phyloP scores from a whole-genome alignment of 129 eudicot species.

The Artemisia tridentata region DNA sequence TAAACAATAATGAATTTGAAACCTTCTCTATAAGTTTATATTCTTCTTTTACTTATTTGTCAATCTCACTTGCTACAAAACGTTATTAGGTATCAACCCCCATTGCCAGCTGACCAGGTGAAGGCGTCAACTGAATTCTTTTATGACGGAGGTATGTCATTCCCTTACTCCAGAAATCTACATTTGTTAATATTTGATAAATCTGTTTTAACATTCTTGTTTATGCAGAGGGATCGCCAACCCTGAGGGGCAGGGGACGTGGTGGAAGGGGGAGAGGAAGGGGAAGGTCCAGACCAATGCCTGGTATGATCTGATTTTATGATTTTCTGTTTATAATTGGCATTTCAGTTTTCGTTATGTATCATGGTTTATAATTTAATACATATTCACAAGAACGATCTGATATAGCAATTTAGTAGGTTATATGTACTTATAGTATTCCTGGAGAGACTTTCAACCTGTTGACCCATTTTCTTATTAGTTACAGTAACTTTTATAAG shows the following conservation, averaged over 20 bases:
- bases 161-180: not conserved
- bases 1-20: not conserved
- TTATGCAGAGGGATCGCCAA: slow-evolving; percentile 70
- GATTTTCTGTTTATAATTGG: not conserved
- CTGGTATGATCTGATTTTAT: slow-evolving; percentile 38
- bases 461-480: too few species aligned
- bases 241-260: slow-evolving; percentile 78
- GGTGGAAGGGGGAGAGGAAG: slow-evolving; percentile 85
- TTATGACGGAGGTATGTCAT: slow-evolving; percentile 64
- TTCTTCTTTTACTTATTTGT: not conserved
- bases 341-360: not conserved
- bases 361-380: not conserved
- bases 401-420: too few species aligned
- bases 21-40: not conserved
- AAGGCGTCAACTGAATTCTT: slow-evolving; percentile 59
- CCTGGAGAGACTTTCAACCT: too few species aligned
- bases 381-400: not conserved
- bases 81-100: slow-evolving; percentile 70
- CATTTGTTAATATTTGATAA: too few species aligned
- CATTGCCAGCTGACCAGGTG: slow-evolving; percentile 89
- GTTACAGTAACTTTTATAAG: too few species aligned
- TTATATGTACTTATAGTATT: too few species aligned
- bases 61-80: slow-evolving; percentile 1
- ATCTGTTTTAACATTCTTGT: not conserved
- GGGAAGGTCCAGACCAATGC: slow-evolving; percentile 46